Conservation (phyloP, 192 early-diverging fungal species). For the Chytriomyces sp. region DNA sequence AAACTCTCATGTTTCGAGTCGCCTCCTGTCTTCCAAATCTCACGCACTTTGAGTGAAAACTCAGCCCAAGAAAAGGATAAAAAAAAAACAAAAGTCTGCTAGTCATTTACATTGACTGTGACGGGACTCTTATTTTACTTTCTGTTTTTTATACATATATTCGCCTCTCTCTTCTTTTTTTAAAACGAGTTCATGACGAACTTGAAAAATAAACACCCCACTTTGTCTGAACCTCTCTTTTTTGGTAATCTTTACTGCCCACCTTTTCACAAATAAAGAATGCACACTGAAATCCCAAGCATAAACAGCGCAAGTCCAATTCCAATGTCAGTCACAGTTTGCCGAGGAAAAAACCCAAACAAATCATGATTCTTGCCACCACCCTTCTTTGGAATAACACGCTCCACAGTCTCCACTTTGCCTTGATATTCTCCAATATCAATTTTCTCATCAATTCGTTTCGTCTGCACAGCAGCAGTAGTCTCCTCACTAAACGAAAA, state of each 20-base stretch:
- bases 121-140: too few relatives aligned
- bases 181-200: too few relatives aligned
- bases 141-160: background rate
- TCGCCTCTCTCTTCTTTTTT: background rate
- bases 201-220: too few relatives aligned
- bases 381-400: background rate
- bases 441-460: background rate
- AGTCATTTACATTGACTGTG: too few relatives aligned
- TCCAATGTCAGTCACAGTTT: background rate
- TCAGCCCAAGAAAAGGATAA: too few relatives aligned
- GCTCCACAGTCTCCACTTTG: constrained; percentile 13
- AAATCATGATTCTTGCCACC: background rate
- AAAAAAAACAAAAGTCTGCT: too few relatives aligned
- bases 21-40: too few relatives aligned
- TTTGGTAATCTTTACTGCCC: too few relatives aligned
- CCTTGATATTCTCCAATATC: background rate
- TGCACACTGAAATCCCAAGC: background rate
- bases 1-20: too few relatives aligned
- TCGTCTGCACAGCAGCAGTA: background rate
- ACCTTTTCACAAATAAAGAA: background rate
- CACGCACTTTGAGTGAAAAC: too few relatives aligned
- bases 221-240: too few relatives aligned
- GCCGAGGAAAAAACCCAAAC: background rate
- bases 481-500: background rate
- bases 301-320: background rate